Evolutionary conservation across 2,329 filamentous ascomycete genomes (phyloP).

Genomic region (Fusarium pseudonygamai): DNA sequence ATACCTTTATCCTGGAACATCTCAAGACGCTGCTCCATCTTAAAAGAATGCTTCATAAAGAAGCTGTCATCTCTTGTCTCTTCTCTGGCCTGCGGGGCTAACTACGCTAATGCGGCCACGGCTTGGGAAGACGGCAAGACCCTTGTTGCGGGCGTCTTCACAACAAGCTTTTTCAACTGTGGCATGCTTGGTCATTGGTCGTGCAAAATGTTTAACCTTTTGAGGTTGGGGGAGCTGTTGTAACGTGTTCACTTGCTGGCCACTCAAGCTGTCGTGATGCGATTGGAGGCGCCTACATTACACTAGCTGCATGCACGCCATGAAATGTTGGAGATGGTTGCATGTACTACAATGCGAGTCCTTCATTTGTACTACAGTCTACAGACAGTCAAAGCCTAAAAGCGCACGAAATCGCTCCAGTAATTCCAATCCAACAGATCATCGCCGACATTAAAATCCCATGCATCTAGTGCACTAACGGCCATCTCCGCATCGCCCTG

Average conservation of each 20-base stretch:
- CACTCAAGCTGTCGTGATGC: background rate
- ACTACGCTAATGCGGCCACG: slow-evolving; percentile 22
- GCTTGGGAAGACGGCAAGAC: background rate
- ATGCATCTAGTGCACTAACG: background rate
- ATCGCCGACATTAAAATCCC: background rate
- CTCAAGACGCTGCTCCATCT: accelerated
- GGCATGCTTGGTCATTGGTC: background rate
- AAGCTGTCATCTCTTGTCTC: background rate
- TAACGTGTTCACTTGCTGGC: background rate
- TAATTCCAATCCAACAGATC: slow-evolving; percentile 33
- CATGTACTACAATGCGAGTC: accelerated
- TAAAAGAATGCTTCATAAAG: background rate
- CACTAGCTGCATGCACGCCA: background rate
- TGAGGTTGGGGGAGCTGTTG: background rate
- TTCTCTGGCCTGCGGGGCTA: background rate
- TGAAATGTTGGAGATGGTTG: background rate
- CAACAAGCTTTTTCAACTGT: background rate
- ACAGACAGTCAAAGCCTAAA: background rate
- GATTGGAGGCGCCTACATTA: background rate
- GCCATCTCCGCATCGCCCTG: background rate
- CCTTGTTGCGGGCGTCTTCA: background rate
- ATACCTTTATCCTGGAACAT: accelerated
- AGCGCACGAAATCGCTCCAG: slow-evolving; percentile 34
- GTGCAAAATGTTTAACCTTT: background rate
- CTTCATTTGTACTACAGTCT: background rate